Evolutionary conservation across 768 basidiomycete species (phyloP).

Genomic region (Mycena polygramma): DNA sequence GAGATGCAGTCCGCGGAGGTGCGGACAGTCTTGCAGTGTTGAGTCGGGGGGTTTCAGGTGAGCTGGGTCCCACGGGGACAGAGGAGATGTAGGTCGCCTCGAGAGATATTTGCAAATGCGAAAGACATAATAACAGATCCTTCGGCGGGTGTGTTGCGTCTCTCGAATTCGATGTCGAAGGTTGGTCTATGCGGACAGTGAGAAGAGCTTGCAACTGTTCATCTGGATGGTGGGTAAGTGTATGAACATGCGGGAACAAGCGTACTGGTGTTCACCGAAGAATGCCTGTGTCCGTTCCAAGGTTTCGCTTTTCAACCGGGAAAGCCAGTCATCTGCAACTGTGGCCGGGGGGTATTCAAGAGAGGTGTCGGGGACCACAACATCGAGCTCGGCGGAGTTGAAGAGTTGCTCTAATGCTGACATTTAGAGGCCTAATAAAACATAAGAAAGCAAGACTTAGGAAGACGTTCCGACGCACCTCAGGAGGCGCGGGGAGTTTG

Average conservation of each 20-base stretch:
- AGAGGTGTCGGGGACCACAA: conserved; percentile 76
- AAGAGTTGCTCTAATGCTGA: conserved; percentile 73
- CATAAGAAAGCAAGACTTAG: too few species aligned
- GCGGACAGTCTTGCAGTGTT: conserved; percentile 54
- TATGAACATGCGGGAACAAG: conserved; percentile 29
- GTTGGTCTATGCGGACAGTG: conserved; percentile 72
- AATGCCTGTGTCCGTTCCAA: conserved; percentile 76
- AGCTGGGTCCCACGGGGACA: conserved; percentile 46
- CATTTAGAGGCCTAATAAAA: conserved; percentile 37
- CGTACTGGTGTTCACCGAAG: conserved; percentile 66
- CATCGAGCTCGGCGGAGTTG: conserved; percentile 66
- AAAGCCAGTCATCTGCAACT: conserved; percentile 69
- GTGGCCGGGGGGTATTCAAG: conserved; percentile 67
- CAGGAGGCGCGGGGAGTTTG: background rate
- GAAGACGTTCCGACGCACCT: too few species aligned
- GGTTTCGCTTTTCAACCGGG: conserved; percentile 53
- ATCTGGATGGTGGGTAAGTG: conserved; percentile 53
- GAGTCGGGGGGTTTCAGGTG: conserved; percentile 50
- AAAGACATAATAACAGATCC: conserved; percentile 69
- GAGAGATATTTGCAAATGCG: conserved; percentile 81
- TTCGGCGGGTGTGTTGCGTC: conserved; percentile 58
- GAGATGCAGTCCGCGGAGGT: conserved; percentile 69
- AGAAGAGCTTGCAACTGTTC: conserved; percentile 67
- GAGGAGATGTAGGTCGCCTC: conserved; percentile 86
- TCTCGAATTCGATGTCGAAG: conserved; percentile 52